phyloP scores from a whole-genome alignment of 768 basidiomycete genomes.

The Pulveroboletus sp. region DNA sequence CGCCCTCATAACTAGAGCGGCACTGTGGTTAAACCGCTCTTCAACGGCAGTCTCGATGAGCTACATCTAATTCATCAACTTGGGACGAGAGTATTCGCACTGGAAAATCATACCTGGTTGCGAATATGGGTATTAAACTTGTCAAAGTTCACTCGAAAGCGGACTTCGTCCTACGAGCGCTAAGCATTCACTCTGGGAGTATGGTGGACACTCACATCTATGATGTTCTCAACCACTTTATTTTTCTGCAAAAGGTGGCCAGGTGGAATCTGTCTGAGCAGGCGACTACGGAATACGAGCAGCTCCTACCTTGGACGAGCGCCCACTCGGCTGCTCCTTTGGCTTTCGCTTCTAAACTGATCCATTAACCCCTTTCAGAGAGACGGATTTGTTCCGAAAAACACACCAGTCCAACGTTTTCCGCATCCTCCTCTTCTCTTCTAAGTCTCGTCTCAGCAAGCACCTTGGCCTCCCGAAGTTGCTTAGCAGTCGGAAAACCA shows the following conservation, averaged over 20 bases:
- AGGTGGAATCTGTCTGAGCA: slow-evolving; percentile 21
- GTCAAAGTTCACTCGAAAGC: slow-evolving; percentile 86
- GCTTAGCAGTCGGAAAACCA: slow-evolving; percentile 78
- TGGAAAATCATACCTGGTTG: slow-evolving; percentile 56
- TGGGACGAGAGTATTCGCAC: neutral
- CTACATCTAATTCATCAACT: slow-evolving; percentile 36
- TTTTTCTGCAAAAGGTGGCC: slow-evolving; percentile 34
- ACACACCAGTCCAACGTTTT: slow-evolving; percentile 68
- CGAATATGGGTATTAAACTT: slow-evolving; percentile 84
- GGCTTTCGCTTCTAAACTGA: slow-evolving; percentile 57
- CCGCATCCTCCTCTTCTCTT: slow-evolving; percentile 69
- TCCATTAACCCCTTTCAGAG: slow-evolving; percentile 15
- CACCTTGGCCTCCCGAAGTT: slow-evolving; percentile 69
- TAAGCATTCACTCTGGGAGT: neutral
- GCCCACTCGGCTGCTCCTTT: slow-evolving; percentile 40
- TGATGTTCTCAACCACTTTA: slow-evolving; percentile 44
- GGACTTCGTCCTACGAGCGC: slow-evolving; percentile 53
- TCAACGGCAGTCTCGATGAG: slow-evolving; percentile 70
- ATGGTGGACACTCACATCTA: slow-evolving; percentile 55
- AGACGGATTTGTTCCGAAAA: neutral
- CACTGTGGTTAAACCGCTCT: slow-evolving; percentile 75
- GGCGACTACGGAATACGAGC: neutral
- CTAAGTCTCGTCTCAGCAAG: slow-evolving; percentile 57
- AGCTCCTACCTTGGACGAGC: slow-evolving; percentile 48
- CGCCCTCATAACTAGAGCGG: slow-evolving; percentile 67